phyloP scores from a whole-genome alignment of 352 stramenopile species.

The Phytophthora quininea region DNA sequence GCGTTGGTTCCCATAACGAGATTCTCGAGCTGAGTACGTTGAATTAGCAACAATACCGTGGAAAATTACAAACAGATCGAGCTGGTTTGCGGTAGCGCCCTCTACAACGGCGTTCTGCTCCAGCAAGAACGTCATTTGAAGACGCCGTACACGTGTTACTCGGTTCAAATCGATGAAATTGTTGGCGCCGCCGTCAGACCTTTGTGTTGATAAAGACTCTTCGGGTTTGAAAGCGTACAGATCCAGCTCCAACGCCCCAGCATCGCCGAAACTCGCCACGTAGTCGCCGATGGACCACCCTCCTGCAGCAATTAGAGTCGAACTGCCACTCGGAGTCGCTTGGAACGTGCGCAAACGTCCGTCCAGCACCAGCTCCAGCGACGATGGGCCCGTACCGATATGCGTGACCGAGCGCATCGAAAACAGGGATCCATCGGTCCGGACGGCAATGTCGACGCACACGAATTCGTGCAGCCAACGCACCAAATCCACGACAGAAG shows the following conservation, averaged over 20 bases:
- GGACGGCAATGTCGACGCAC: slow-evolving; percentile 21
- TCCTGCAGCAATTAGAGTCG: slow-evolving; percentile 2
- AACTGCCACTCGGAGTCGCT: slow-evolving; percentile 5
- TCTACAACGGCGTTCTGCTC: background rate
- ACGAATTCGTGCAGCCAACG: slow-evolving; percentile 14
- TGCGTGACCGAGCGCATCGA: slow-evolving; percentile 15
- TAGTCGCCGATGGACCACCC: slow-evolving; percentile 10
- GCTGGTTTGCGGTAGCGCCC: background rate
- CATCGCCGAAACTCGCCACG: background rate
- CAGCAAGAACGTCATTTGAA: slow-evolving; percentile 2
- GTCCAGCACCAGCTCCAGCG: slow-evolving; percentile 19
- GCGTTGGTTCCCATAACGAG: background rate
- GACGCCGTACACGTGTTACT: background rate
- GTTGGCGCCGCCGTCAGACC: background rate
- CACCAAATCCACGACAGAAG: background rate
- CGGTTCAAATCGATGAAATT: background rate
- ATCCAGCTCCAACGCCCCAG: background rate
- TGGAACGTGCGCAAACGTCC: slow-evolving; percentile 3
- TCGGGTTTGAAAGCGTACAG: slow-evolving; percentile 3
- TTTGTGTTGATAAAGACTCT: background rate
- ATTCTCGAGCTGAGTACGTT: background rate
- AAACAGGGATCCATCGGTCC: slow-evolving; percentile 6
- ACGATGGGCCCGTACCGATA: background rate
- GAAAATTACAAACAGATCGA: slow-evolving; percentile 1
- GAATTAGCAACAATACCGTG: background rate